Conservation (phyloP, 108 stramenopile species). For the Conticribra weissflogii region DNA sequence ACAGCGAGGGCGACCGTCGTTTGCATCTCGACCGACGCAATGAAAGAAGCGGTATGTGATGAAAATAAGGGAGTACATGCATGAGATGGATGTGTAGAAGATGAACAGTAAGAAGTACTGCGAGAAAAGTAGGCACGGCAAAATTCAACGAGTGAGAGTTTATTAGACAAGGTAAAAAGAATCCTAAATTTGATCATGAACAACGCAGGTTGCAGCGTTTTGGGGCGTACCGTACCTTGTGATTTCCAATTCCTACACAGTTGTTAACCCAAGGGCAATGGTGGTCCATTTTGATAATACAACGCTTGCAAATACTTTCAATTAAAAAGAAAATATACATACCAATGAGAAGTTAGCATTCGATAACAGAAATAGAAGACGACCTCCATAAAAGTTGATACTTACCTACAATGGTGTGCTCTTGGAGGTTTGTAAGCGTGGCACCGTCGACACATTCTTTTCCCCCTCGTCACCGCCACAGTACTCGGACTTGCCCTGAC, state of each 20-base stretch:
- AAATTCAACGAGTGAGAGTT: not conserved
- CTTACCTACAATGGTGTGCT: constrained; percentile 76
- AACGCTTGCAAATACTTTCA: constrained; percentile 80
- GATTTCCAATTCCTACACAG: constrained; percentile 98
- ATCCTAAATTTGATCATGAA: too few relatives aligned
- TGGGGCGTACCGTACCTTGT: constrained; percentile 65
- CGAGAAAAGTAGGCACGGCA: not conserved
- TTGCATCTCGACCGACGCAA: constrained; percentile 61
- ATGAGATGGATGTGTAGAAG: constrained; percentile 91
- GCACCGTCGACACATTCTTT: constrained; percentile 80
- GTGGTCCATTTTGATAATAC: constrained; percentile 95
- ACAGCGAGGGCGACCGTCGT: constrained; percentile 49
- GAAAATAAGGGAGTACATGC: constrained; percentile 83
- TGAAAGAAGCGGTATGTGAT: constrained; percentile 66
- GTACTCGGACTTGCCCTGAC: not conserved
- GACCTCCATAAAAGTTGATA: constrained; percentile 1
- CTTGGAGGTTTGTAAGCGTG: constrained; percentile 87
- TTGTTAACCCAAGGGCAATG: constrained; percentile 99
- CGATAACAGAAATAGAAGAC: too few relatives aligned
- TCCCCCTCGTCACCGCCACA: constrained; percentile 39
- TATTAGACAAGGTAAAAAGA: not conserved
- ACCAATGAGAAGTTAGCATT: constrained; percentile 16
- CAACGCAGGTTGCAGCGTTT: too few relatives aligned
- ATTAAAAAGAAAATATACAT: not conserved
- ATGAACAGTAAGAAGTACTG: constrained; percentile 97